phyloP scores from a whole-genome alignment of 164 flowering plant genomes.

The Kalanchoe fedtschenkoi region DNA sequence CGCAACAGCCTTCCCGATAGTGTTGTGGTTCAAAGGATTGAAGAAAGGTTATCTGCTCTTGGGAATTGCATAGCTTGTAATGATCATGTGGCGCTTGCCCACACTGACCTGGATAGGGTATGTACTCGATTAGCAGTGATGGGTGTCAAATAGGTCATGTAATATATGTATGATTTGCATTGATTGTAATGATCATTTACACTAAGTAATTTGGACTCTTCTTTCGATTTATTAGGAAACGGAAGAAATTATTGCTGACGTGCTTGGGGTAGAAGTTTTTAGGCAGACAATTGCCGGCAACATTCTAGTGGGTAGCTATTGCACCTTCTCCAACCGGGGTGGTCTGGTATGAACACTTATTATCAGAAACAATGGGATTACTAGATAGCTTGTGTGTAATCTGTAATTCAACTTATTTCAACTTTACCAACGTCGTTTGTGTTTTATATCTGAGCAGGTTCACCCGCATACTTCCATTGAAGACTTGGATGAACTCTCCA shows the following conservation, averaged over 20 bases:
- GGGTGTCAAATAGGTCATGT: no score
- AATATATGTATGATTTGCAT: no score
- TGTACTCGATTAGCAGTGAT: no score
- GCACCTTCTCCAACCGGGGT: constrained; percentile 74
- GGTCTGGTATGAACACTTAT: constrained; percentile 66
- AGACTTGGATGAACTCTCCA: constrained; percentile 89
- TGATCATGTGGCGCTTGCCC: constrained; percentile 90
- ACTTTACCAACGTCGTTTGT: not conserved
- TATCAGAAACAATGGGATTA: no score
- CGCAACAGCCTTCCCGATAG: constrained; percentile 6
- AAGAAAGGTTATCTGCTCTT: constrained; percentile 78
- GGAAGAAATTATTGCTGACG: constrained; percentile 86
- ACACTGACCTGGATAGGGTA: constrained; percentile 90
- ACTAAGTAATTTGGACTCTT: no score
- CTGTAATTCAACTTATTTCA: not conserved
- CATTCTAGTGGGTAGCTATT: constrained; percentile 86
- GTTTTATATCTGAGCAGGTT: not conserved
- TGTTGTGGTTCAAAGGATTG: constrained; percentile 24
- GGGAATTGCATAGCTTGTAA: constrained; percentile 95
- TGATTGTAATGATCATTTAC: no score
- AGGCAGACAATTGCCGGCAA: constrained; percentile 97
- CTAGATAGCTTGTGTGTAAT: no score
- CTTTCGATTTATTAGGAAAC: constrained; percentile 46
- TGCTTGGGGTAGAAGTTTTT: constrained; percentile 88
- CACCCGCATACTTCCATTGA: constrained; percentile 76